phyloP scores from a whole-genome alignment of 768 basidiomycete genomes.

The Lyophyllum shimeji region DNA sequence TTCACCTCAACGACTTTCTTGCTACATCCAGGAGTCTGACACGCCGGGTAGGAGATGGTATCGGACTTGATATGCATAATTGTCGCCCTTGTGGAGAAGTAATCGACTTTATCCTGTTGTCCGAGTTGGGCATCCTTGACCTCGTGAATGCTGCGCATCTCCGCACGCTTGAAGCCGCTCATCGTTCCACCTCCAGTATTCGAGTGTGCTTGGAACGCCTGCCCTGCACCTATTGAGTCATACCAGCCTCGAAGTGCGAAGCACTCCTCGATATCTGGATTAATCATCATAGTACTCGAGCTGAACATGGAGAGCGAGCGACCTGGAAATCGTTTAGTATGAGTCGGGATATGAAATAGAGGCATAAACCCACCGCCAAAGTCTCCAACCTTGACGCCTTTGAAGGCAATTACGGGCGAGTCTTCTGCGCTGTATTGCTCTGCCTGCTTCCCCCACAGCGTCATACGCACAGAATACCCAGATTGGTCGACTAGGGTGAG shows the following conservation, averaged over 20 bases:
- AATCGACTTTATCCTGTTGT: constrained; percentile 73
- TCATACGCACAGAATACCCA: constrained; percentile 74
- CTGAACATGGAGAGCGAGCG: constrained; percentile 83
- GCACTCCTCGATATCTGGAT: constrained; percentile 91
- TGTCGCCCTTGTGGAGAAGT: constrained; percentile 79
- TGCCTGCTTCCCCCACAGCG: constrained; percentile 95
- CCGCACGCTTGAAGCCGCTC: constrained; percentile 61
- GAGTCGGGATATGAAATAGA: not conserved
- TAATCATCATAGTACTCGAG: constrained; percentile 76
- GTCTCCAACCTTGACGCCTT: constrained; percentile 90
- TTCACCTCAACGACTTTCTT: constrained; percentile 82
- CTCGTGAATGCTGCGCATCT: constrained; percentile 71
- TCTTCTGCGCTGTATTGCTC: constrained; percentile 66
- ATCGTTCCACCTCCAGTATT: constrained; percentile 35
- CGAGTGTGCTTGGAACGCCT: constrained; percentile 73
- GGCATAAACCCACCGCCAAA: constrained; percentile 62
- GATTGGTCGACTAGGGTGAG: constrained; percentile 86
- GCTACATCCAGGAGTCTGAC: constrained; percentile 74
- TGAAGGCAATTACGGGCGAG: constrained; percentile 85
- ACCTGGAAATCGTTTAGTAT: constrained; percentile 41
- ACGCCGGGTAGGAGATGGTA: constrained; percentile 86
- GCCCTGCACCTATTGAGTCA: constrained; percentile 62
- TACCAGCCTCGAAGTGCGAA: constrained; percentile 91
- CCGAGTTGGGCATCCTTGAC: constrained; percentile 80
- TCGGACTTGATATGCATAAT: constrained; percentile 86